Evolutionary conservation across 495 filamentous ascomycete species (phyloP), one percentile per base, ranked within the genome.

Genomic region (Elaphomyces granulatus): DNA sequence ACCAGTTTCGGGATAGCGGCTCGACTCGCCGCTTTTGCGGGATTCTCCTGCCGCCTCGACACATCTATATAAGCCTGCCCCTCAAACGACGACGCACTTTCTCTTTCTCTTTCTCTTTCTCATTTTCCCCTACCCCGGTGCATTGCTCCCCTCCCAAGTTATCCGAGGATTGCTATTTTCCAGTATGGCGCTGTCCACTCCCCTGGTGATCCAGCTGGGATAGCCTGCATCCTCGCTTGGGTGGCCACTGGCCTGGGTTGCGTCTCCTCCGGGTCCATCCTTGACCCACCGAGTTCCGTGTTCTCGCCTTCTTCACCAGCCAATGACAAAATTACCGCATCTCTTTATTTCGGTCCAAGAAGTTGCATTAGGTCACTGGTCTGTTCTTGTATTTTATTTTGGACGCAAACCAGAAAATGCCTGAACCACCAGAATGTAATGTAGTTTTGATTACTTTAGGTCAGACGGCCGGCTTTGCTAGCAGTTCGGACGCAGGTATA

Each of bases 41-140:
- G 30, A 15, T 43, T 45, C 43, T 34, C 43, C 43, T 45, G 43
- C 43, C 37, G 37, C 43, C 36, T 32, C n/a, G n/a, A n/a, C n/a
- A 34, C 36, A 45, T 45, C 43, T 45, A 45, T 45, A 45, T 45
- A 45, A 45, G 21, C 21, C 44, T 34, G 44, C n/a, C 38, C 38
- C 21, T 45, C 34, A 15, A 45, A 42, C 34, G 15, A 46, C 39
- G 33, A 46, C 44, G 39, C 35, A 41, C 39, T 42, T 46, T 46
- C 44, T 46, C 38, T 46, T 46, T 31, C 39, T 28, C 36, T 38
- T 42, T 33, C 17, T 20, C 33, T 31, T 31, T 12, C 23, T 34
- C n/a, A n/a, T n/a, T n/a, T n/a, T n/a, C n/a, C n/a, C n/a, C n/a
- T n/a, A n/a, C n/a, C n/a, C 21, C 19, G 18, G 20, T 42, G 44